Base-by-base conservation (phyloP, 2,329 filamentous ascomycete species). In the Penicillium sp. region DNA sequence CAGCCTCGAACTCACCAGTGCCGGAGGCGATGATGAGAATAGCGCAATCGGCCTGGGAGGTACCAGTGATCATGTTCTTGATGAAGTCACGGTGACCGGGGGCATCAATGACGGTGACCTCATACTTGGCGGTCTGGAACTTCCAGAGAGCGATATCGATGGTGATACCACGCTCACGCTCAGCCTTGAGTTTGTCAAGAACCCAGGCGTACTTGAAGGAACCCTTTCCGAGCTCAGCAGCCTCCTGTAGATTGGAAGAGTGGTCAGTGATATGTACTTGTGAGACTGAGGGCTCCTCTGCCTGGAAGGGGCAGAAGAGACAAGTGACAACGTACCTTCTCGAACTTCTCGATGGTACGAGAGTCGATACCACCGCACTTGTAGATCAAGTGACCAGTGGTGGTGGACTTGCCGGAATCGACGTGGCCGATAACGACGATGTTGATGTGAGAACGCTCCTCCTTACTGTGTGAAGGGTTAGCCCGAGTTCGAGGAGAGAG, bases 31-130 rank as follows among this genome's bases (percentile, higher is more conserved):
- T 99, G 84, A 99, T 97, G 85, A 99, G 92, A 80, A 99, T 90
- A 76, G 94, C 94, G 83, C 94, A 97, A 78, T 99, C 94, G 73
- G 94, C 94, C 89, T 97, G 94, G 80, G 94, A 99, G 76, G 94
- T 97, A 92, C 94, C 94, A 88, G 94, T 97, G 81, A 99, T 99
- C 94, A 99, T 99, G 92, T 97, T 99, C 93, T 99, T 99, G 90
- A 99, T 97, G 87, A 97, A 99, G 78, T 99, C 94, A 94, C 94
- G 93, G 83, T 99, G 94, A 82, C 94, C 94, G 75, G 94, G 94
- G 79, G 94, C 94, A 76, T 99, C 89, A 81, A 95, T 96, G 84
- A 96, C 92, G 74, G 93, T 96, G 81, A 96, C 91, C 78, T 90
- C 88, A 86, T 95, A 96, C 83, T 89, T 95, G 75, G 89, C 87